Percentiles rank a stretch among this genome's conserved stretches.
Conservation (phyloP, 148 eudicot genomes). For the Rhododendron molle region DNA sequence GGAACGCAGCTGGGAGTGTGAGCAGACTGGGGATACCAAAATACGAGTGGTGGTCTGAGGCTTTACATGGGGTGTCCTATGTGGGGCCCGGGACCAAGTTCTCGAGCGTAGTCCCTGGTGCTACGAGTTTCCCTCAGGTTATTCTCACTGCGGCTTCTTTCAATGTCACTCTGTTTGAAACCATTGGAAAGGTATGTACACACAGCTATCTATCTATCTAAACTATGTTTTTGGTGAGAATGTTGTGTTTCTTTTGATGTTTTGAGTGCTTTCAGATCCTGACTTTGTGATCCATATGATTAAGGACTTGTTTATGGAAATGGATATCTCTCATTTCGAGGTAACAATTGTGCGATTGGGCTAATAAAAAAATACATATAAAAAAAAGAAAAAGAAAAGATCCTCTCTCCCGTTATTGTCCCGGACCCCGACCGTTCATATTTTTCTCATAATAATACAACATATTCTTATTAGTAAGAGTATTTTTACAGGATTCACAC, state of each 20-base stretch:
- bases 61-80: constrained; percentile 31
- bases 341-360: background rate
- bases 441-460: too few species aligned
- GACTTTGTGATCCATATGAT: background rate
- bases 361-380: background rate
- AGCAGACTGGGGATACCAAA: constrained; percentile 27
- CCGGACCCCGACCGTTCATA: too few species aligned
- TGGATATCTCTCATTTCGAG: background rate
- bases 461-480: background rate
- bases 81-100: constrained; percentile 20
- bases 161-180: constrained; percentile 34
- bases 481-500: too few species aligned
- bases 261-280: background rate
- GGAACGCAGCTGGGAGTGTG: background rate
- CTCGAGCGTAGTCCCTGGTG: constrained; percentile 16
- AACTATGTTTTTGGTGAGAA: background rate
- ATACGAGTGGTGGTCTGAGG: constrained; percentile 41
- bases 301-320: background rate
- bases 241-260: background rate
- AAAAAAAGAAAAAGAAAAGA: background rate
- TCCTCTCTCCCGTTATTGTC: background rate
- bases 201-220: background rate
- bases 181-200: constrained; percentile 23
- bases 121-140: constrained; percentile 68
- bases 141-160: constrained; percentile 63